Base-by-base conservation (phyloP, 1,284 basidiomycete genomes). In the Meripilus lineatus region DNA sequence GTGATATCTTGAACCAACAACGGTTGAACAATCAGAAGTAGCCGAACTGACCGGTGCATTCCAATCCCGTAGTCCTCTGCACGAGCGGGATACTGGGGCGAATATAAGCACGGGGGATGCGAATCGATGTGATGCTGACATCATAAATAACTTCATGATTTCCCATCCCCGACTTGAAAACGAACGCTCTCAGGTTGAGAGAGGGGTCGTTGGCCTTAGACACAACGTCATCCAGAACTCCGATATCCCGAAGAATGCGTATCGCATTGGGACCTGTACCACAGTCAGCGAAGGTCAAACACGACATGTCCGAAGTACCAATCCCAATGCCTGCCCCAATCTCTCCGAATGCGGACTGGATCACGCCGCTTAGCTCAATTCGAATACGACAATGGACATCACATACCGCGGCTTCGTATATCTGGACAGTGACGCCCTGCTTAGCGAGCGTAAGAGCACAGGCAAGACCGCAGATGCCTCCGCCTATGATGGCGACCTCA, bases 311-410 rank as follows among this genome's bases (percentile, higher is more conserved):
- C 22, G 7, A n/a, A 23, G 22, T 21, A 74, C 75, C 75, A 33
- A 79, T 47, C 13, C 68, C 72, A 30, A 78, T 67, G 3, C 75
- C 75, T 21, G 75, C 75, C 13, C 75, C 75, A 36, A 77, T 64
- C 56, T 75, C 71, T 21, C 62, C 65, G 46, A 75, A 73, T 45
- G 63, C 61, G 11, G 66, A 47, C 70, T 72, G 30, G 23, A 8
- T 13, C 17, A n/a, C 32, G 37, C 20, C 23, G 5, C 23, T 44
- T 25, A 50, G 35, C 13, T 2, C 20, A 34, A 26, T 34, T 21
- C 10, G 20, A 32, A 21, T 17, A 30, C 21, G 11, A 30, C 10
- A 21, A 14, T 11, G 13, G 8, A 24, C n/a, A 25, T 6, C 17
- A 47, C 52, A 10, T 37, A 54, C 54, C 14, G 49, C 46, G 15